Percentiles rank a stretch among this genome's conserved stretches.
Conservation (phyloP, 1,139 yeast species). For the Protomyces lactucae-debilis region DNA sequence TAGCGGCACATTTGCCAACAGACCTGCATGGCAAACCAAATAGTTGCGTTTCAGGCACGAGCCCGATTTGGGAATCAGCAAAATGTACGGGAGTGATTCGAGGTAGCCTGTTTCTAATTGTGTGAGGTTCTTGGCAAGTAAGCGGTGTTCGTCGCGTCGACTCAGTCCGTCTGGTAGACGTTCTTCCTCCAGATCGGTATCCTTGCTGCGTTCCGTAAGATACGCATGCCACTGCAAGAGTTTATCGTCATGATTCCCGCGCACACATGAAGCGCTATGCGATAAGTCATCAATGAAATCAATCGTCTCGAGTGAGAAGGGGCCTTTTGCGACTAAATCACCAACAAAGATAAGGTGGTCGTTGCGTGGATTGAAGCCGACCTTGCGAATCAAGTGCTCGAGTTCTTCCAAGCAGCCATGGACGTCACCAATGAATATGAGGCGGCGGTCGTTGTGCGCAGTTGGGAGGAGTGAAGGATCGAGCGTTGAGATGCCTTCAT, state of each 20-base stretch:
- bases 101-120: slow-evolving; percentile 2
- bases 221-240: slow-evolving; percentile 55
- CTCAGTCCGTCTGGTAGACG: slow-evolving; percentile 16
- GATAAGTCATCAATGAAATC: slow-evolving; percentile 51
- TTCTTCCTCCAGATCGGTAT: not conserved
- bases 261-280: slow-evolving; percentile 57
- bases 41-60: not conserved
- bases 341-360: slow-evolving; percentile 74
- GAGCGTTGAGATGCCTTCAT: slow-evolving; percentile 6
- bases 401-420: slow-evolving; percentile 71
- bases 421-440: slow-evolving; percentile 76
- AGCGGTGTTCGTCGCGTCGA: slow-evolving; percentile 22
- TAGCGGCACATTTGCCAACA: not conserved
- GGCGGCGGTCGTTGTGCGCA: slow-evolving; percentile 39
- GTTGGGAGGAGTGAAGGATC: slow-evolving; percentile 26
- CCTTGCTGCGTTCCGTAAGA: not conserved
- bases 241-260: slow-evolving; percentile 84
- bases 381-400: slow-evolving; percentile 46
- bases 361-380: slow-evolving; percentile 44
- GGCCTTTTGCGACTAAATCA: slow-evolving; percentile 82
- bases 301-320: slow-evolving; percentile 63
- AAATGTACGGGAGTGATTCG: slow-evolving; percentile 14
- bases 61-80: not conserved
- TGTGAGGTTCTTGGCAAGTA: slow-evolving; percentile 12
- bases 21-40: slow-evolving; percentile 15